Percentiles rank a stretch among this genome's conserved stretches.
phyloP scores from a whole-genome alignment of 306 rosid genomes.

The Vigna hirtella region DNA sequence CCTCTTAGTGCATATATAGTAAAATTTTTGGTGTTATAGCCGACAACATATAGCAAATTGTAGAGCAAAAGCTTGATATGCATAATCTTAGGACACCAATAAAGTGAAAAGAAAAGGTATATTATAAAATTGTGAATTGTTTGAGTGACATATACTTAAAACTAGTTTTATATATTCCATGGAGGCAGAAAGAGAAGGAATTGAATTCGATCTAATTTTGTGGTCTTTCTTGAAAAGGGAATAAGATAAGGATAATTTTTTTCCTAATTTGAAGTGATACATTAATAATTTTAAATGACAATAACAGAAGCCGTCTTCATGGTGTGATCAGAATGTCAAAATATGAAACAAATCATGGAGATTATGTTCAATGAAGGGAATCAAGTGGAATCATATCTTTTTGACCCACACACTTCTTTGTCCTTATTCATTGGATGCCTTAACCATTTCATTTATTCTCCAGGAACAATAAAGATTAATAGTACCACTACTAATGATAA shows the following conservation, averaged over 20 bases:
- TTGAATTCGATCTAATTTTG: conserved; percentile 32
- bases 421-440: conserved; percentile 15
- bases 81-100: conserved; percentile 38
- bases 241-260: too few relatives aligned
- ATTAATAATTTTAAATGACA: conserved; percentile 23
- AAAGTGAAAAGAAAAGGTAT: conserved; percentile 21
- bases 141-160: not conserved
- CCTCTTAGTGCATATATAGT: too few relatives aligned
- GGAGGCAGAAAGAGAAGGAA: conserved; percentile 23
- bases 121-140: not conserved
- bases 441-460: conserved; percentile 34
- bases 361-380: conserved; percentile 42
- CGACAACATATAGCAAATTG: not conserved
- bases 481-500: too few relatives aligned
- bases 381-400: conserved; percentile 30
- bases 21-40: too few relatives aligned
- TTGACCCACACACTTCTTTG: not conserved
- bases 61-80: conserved; percentile 27
- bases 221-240: conserved; percentile 8
- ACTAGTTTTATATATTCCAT: conserved; percentile 20
- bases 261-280: not conserved
- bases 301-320: conserved; percentile 5
- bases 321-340: conserved; percentile 12
- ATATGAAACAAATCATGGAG: conserved; percentile 24
- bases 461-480: not conserved